These are phyloP conservation scores for Cadophora sp. DNA, from an alignment of 2,329 filamentous ascomycete genomes.

Conservation along the genomic window DNA sequence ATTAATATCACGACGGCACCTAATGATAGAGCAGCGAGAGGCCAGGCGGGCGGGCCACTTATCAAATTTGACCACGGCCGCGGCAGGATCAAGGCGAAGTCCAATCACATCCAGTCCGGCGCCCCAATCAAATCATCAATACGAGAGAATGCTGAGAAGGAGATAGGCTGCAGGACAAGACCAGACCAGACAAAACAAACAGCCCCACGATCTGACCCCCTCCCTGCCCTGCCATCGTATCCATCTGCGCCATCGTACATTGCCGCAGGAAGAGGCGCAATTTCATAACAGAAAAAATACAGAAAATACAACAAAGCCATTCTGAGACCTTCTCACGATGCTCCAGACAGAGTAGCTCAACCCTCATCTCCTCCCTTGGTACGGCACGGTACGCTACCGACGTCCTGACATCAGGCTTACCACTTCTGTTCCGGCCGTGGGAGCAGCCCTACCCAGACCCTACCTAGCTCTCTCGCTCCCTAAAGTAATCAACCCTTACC, in stretches of 20 bases:
- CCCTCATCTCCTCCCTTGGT: background rate
- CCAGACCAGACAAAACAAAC: no score
- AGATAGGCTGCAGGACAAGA: background rate
- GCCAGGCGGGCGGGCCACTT: background rate
- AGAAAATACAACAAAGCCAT: background rate
- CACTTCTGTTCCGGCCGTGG: background rate
- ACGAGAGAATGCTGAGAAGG: background rate
- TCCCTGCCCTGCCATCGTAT: background rate
- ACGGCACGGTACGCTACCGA: no score
- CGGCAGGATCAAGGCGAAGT: background rate
- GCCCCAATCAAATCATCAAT: conserved; percentile 3
- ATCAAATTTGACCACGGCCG: background rate
- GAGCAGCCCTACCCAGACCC: background rate
- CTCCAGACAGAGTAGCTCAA: background rate
- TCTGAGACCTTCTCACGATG: background rate
- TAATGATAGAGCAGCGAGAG: background rate
- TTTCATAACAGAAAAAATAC: background rate
- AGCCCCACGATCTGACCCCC: background rate
- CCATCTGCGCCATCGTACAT: background rate
- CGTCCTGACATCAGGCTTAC: conserved; percentile 2
- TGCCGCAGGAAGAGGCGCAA: background rate
- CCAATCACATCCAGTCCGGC: background rate
- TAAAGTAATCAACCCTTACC: background rate
- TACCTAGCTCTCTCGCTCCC: no score
- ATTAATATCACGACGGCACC: background rate